Evolutionary conservation across 257 asterid genomes (phyloP).

Genomic region (Solanum bulbocastanum): DNA sequence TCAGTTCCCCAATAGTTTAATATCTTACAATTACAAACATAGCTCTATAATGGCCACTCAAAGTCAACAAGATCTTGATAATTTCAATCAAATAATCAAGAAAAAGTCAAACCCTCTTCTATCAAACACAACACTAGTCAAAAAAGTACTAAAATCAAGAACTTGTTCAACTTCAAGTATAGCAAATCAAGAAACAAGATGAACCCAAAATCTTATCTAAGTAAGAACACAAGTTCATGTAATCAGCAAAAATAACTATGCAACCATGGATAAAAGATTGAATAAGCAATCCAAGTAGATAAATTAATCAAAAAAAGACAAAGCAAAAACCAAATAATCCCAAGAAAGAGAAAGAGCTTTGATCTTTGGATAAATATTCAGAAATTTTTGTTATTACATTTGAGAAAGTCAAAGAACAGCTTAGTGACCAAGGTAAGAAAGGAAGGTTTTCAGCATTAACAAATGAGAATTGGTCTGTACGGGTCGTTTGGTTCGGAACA

Average conservation of each 20-base stretch:
- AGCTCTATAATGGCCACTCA: background rate
- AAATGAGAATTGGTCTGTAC: conserved; percentile 13
- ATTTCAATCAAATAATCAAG: background rate
- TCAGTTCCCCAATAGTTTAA: background rate
- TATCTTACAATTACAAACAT: background rate
- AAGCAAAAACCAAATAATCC: background rate
- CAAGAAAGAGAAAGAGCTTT: background rate
- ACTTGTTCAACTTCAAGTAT: background rate
- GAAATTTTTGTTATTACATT: background rate
- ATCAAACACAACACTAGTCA: background rate
- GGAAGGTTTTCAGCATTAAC: conserved; percentile 4
- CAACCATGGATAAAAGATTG: background rate
- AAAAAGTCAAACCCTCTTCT: background rate
- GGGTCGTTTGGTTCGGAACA: too few relatives aligned
- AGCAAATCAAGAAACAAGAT: background rate
- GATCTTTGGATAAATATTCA: background rate
- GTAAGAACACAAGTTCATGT: background rate
- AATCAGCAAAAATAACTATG: background rate
- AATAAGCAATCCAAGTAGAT: background rate
- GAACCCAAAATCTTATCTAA: background rate
- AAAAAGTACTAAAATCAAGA: background rate
- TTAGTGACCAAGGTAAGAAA: background rate
- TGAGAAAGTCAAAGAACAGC: conserved; percentile 14
- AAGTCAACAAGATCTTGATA: background rate
- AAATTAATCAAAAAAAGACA: background rate